These are phyloP conservation scores for Phycomyces blakesleeanus DNA, from an alignment of 192 early-diverging fungal species.

Conservation along the genomic window DNA sequence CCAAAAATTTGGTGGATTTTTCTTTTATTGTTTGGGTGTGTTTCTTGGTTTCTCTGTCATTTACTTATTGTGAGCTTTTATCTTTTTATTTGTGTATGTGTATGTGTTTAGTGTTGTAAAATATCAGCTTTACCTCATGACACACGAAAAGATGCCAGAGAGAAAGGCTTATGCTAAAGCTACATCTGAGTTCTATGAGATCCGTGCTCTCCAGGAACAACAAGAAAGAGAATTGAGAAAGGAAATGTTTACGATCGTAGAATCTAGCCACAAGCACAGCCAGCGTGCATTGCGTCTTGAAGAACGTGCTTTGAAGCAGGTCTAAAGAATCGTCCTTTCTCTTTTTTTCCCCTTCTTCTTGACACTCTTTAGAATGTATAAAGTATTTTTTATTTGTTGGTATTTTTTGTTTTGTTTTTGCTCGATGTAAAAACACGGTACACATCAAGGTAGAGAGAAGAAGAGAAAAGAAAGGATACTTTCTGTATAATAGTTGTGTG, in stretches of 20 bases:
- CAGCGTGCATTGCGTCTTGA: slow-evolving; percentile 26
- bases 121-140: slow-evolving; percentile 79
- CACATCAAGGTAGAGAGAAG: too few species aligned
- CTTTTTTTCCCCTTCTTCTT: too few species aligned
- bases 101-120: slow-evolving; percentile 76
- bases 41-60: neutral
- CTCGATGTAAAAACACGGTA: too few species aligned
- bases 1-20: too few species aligned
- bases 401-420: too few species aligned
- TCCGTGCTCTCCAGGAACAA: slow-evolving; percentile 75
- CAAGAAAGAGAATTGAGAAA: slow-evolving; percentile 61
- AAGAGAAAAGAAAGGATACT: too few species aligned
- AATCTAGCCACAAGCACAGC: slow-evolving; percentile 14
- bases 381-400: too few species aligned
- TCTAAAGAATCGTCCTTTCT: too few species aligned
- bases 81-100: too few species aligned
- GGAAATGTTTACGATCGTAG: slow-evolving; percentile 38
- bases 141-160: slow-evolving; percentile 52
- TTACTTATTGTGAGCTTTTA: slow-evolving; percentile 9
- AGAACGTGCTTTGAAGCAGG: slow-evolving; percentile 25
- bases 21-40: too few species aligned
- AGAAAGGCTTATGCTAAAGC: slow-evolving; percentile 78
- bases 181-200: slow-evolving; percentile 74
- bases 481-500: too few species aligned
- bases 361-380: too few species aligned